Evolutionary conservation across 495 filamentous ascomycete species (phyloP), one percentile per base, ranked within the genome.

Genomic region (Pseudomonodictys pantanalensis): DNA sequence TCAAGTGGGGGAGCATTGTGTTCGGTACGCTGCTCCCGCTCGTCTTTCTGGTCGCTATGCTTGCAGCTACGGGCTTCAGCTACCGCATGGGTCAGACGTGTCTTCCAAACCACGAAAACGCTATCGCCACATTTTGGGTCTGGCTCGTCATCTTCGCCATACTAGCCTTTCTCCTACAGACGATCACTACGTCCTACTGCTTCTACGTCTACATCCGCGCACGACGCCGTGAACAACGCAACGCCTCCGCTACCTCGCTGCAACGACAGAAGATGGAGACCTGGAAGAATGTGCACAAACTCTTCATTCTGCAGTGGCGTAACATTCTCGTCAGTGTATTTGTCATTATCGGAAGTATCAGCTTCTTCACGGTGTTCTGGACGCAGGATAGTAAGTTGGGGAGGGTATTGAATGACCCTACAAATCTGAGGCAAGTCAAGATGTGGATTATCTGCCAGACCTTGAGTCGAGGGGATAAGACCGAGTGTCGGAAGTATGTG

Each of bases 291-390:
- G 63, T 72, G 6, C 58, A 58, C 18, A 53, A 58, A n/a, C 29
- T 74, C 9, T 57, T 75, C 22, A n/a, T 61, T 2, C 48, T 71
- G 24, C 72, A 74, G 45, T 73, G 72, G 72, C 58, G 73, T 1
- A 67, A 67, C 49, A 66, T 75, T 17, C 35, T 62, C 2, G 57
- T 73, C 30, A 63, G 55, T 23, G 38, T 70, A 8, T 49, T 69
- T 17, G 54, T 68, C 42, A 64, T 70, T n/a, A 56, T 66, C 26
- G 54, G 70, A 29, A 54, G 32, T 4, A 57, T 70, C 6, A 68
- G 53, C 60, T 75, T 71, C 56, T 68, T 66, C 17, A 50, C 61
- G 24, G 65, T 72, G 15, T 73, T 73, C 50, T 60, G 60, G 54
- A 50, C 46, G 28, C 68, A 72, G 58, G 68, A 69, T 43, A 11